Evolutionary conservation across 805 yeast genomes (phyloP).

Genomic region (Jamesozyma hellenica): DNA sequence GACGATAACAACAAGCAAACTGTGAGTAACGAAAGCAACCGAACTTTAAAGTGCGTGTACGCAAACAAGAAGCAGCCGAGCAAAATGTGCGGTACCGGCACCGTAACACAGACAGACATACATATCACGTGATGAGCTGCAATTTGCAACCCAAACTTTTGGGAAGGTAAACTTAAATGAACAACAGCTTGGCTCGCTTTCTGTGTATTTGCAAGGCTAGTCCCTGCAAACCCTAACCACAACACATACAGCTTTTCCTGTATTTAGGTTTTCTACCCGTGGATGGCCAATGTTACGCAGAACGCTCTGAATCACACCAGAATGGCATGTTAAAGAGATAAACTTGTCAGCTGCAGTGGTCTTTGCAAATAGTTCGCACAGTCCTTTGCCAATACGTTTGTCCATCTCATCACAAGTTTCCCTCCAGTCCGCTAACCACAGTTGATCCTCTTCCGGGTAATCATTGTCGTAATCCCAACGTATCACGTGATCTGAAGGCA

Average conservation of each 20-base stretch:
- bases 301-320: conserved; percentile 47
- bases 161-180: no score
- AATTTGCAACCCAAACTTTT: no score
- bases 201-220: no score
- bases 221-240: conserved; percentile 33
- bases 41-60: no score
- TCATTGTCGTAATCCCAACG: conserved; percentile 36
- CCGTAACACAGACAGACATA: no score
- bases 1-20: no score
- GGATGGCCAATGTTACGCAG: conserved; percentile 46
- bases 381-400: conserved; percentile 29
- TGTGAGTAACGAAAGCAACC: no score
- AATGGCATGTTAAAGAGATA: conserved; percentile 48
- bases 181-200: no score
- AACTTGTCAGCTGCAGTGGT: conserved; percentile 19
- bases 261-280: conserved; percentile 42
- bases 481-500: conserved; percentile 29
- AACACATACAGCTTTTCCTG: conserved; percentile 57
- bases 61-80: no score
- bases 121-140: no score
- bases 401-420: conserved; percentile 44
- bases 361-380: conserved; percentile 36
- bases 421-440: conserved; percentile 36
- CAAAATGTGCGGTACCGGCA: no score
- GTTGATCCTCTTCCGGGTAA: conserved; percentile 41